phyloP scores from a whole-genome alignment of 495 filamentous ascomycete genomes.

The Rostrohypoxylon terebratum region DNA sequence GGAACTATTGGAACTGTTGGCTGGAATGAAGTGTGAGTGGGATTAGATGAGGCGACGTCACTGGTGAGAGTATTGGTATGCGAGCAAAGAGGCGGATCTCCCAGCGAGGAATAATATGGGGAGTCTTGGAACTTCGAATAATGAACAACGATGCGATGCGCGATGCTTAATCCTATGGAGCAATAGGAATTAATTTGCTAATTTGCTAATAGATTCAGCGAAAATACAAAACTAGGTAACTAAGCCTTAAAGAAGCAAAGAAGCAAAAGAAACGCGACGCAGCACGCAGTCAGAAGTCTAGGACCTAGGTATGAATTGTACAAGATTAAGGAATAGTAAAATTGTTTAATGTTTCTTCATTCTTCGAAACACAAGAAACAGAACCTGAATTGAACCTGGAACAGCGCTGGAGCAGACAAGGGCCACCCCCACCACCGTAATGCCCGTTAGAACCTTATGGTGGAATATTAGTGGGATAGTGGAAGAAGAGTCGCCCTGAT shows the following conservation, averaged over 20 bases:
- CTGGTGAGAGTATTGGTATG: slow-evolving; percentile 28
- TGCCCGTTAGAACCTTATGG: too few relatives aligned
- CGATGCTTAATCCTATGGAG: slow-evolving; percentile 12
- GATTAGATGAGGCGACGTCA: slow-evolving; percentile 45
- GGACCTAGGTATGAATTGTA: slow-evolving; percentile 1
- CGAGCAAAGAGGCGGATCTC: slow-evolving; percentile 1
- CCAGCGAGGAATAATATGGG: slow-evolving; percentile 9
- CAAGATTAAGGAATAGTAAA: slow-evolving; percentile 8
- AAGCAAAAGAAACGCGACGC: not conserved
- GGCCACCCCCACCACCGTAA: slow-evolving; percentile 1
- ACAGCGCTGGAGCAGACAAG: not conserved
- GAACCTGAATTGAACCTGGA: slow-evolving; percentile 13
- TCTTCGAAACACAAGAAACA: not conserved
- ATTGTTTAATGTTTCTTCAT: not conserved
- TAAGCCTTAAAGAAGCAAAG: not conserved
- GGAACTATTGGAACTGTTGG: not conserved
- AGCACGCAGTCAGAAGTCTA: slow-evolving; percentile 7
- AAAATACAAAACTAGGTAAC: not conserved
- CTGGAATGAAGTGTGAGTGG: slow-evolving; percentile 33
- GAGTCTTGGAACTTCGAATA: not conserved
- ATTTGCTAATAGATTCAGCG: not conserved
- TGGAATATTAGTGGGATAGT: not conserved
- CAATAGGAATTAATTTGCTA: slow-evolving; percentile 18
- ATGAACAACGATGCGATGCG: not conserved
- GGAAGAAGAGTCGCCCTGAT: not conserved